These are phyloP conservation scores for Stylosanthes scabra DNA, from an alignment of 331 rosid genomes.

Conservation along the genomic window DNA sequence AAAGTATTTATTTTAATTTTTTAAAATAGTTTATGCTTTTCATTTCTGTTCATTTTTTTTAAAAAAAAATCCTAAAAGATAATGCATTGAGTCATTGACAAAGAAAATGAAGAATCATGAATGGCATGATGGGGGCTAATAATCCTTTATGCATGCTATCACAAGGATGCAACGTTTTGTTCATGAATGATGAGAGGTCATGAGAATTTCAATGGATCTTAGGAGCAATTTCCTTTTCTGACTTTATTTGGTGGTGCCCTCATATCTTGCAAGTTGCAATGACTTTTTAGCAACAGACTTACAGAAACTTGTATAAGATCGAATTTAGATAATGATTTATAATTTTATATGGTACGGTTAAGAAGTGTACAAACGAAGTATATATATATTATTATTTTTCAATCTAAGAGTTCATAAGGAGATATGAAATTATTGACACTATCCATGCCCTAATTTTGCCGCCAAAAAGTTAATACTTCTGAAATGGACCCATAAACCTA, in stretches of 20 bases:
- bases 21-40: neutral
- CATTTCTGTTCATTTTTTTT: neutral
- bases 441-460: neutral
- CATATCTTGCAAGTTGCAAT: conserved; percentile 19
- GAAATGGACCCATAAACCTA: neutral
- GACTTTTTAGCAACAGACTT: too few relatives aligned
- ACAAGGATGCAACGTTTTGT: conserved; percentile 26
- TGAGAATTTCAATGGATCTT: conserved; percentile 20
- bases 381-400: too few relatives aligned
- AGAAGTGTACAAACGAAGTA: neutral
- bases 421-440: neutral
- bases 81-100: neutral
- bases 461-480: neutral
- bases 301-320: neutral
- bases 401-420: neutral
- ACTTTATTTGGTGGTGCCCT: conserved; percentile 35
- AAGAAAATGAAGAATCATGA: neutral
- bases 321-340: neutral
- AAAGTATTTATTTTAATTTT: neutral
- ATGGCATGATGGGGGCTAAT: neutral
- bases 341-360: neutral
- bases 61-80: neutral
- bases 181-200: conserved; percentile 25
- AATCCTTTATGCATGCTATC: conserved; percentile 18
- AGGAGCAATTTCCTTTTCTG: conserved; percentile 43